Evolutionary conservation across 2,329 filamentous ascomycete genomes (phyloP), one percentile per base, ranked within the genome.

Genomic region (Ceratocystis lukuohia): DNA sequence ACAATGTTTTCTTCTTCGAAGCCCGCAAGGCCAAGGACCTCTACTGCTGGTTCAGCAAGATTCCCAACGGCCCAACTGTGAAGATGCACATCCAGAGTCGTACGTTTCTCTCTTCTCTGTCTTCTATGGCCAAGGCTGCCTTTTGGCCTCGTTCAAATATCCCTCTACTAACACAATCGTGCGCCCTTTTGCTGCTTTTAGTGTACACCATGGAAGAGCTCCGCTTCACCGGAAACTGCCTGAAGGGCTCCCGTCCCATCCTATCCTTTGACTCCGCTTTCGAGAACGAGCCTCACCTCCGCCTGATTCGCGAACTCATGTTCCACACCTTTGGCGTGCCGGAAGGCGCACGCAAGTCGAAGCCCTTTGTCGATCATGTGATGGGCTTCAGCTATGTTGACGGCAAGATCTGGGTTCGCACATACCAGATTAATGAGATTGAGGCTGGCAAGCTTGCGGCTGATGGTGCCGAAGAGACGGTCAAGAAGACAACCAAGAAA

Each of bases 121-220:
- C 2, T 30, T 7, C 8, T 53, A n/a, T 53, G 48, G n/a, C 48
- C 4, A 8, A n/a, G 10, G n/a, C 17, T n/a, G 22, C n/a, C 2
- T 2, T 12, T n/a, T n/a, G n/a, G 10, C 48, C 48, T 20, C 3
- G 22, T 25, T 8, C 10, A 2, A 8, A 22, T 1, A 20, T 17
- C 10, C 6, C 7, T n/a, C 5, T 22, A n/a, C 30, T 33, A 59
- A 59, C 5, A 8, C 17, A n/a, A 6, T 0, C 22, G 2, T 56
- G 3, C 20, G 5, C 5, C 20, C 30, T 20, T 41, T 28, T 46
- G 22, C 15, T 56, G 53, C 3, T 15, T 41, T 57, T 70, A 89
- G 82, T 96, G 73, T 92, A 96, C 78, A 96, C 93, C 8, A 96
- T 95, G 90, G 91, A 93, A 73, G 94, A 99, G 76, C 81, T 99